Percentiles rank a stretch among this genome's conserved stretches.
Evolutionary conservation across 192 early-diverging fungal genomes (phyloP).

Genomic region (Entomortierella parvispora): DNA sequence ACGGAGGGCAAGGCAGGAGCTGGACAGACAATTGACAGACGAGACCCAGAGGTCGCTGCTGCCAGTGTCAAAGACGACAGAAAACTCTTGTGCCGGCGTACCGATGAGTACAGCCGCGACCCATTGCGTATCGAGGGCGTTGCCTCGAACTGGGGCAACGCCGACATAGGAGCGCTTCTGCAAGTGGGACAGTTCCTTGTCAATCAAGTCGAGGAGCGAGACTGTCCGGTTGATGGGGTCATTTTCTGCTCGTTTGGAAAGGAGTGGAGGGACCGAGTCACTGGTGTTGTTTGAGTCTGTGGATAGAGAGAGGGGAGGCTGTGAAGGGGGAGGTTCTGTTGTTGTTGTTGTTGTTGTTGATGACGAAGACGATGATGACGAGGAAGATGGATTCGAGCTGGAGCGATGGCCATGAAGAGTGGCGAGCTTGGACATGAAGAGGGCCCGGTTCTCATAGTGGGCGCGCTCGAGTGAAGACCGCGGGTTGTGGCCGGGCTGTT

Average conservation of each 20-base stretch:
- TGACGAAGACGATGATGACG: not conserved
- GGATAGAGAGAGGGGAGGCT: not conserved
- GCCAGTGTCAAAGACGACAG: conserved; percentile 70
- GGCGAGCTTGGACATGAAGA: conserved; percentile 38
- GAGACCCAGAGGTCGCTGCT: conserved; percentile 71
- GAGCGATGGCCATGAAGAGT: not conserved
- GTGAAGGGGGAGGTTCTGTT: not conserved
- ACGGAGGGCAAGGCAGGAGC: conserved; percentile 50
- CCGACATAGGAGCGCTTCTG: conserved; percentile 26
- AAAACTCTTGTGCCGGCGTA: conserved; percentile 63
- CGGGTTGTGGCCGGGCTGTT: conserved; percentile 25
- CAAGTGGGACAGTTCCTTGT: conserved; percentile 23
- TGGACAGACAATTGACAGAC: conserved; percentile 58
- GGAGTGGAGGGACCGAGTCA: not conserved
- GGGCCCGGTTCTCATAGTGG: conserved; percentile 20
- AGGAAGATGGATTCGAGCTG: not conserved
- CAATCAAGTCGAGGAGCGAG: conserved; percentile 25
- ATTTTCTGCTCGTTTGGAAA: not conserved
- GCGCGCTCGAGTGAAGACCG: conserved; percentile 29
- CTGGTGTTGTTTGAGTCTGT: not conserved
- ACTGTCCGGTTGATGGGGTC: not conserved
- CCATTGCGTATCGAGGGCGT: conserved; percentile 49
- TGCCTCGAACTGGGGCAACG: conserved; percentile 43
- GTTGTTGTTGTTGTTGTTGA: not conserved
- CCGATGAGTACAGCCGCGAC: conserved; percentile 57